Conservation (phyloP, 257 asterid genomes). For the Scutellaria barbata region DNA sequence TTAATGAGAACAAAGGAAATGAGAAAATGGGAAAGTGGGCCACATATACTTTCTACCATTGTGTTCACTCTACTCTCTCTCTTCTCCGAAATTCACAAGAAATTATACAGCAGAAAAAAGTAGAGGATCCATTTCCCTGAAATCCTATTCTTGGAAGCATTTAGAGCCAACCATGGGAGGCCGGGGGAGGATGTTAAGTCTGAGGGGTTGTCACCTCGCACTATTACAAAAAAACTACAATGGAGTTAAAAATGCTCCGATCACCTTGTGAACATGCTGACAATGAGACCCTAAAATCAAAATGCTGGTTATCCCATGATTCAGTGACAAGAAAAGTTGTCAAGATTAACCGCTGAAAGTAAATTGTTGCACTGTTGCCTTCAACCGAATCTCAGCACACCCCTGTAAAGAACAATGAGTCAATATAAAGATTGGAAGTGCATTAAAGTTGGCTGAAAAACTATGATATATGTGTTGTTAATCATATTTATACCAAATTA, state of each 20-base stretch:
- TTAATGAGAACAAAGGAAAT: too few relatives aligned
- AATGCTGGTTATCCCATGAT: slow-evolving; percentile 7
- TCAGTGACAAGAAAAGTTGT: neutral
- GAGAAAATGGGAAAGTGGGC: too few relatives aligned
- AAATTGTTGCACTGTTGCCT: neutral
- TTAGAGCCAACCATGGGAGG: neutral
- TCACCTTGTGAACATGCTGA: neutral
- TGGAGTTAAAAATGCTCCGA: neutral
- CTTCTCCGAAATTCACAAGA: too few relatives aligned
- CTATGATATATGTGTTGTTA: neutral
- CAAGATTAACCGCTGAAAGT: neutral
- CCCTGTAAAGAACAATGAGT: neutral
- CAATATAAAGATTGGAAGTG: neutral
- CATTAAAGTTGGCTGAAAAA: slow-evolving; percentile 4
- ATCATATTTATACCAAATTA: slow-evolving; percentile 17
- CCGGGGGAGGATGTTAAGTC: neutral
- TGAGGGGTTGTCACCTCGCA: neutral
- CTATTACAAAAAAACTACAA: neutral
- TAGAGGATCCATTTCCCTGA: too few relatives aligned
- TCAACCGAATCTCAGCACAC: slow-evolving; percentile 6
- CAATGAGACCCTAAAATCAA: slow-evolving; percentile 1
- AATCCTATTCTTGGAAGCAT: neutral
- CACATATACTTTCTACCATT: too few relatives aligned
- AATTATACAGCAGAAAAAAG: too few relatives aligned
- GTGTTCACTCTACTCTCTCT: too few relatives aligned